Evolutionary conservation across 177 flowering plant genomes (phyloP).

Genomic region (Vitis hybrid): DNA sequence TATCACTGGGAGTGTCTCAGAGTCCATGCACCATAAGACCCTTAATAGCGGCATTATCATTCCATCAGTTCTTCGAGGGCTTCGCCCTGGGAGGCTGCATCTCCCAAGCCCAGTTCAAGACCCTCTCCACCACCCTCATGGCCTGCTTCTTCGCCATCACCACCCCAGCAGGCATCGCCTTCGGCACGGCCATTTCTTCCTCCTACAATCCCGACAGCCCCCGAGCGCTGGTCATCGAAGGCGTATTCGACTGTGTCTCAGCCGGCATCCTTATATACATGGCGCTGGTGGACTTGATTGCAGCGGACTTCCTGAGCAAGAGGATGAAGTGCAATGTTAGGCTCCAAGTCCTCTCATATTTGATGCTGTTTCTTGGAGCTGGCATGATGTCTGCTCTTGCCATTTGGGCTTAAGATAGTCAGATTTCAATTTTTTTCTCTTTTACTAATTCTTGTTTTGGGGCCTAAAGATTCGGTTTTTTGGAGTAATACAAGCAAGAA

Average conservation of each 20-base stretch:
- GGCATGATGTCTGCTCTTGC: conserved; percentile 81
- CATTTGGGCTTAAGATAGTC: conserved; percentile 71
- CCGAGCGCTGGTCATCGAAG: conserved; percentile 72
- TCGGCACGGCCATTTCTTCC: conserved; percentile 68
- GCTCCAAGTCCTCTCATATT: conserved; percentile 76
- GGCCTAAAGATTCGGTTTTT: not conserved
- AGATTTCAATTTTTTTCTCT: not conserved
- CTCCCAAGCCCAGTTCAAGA: conserved; percentile 75
- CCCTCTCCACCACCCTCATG: conserved; percentile 62
- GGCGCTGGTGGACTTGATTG: conserved; percentile 94
- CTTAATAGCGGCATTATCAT: conserved; percentile 83
- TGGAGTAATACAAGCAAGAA: not conserved
- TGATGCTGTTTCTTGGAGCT: conserved; percentile 80
- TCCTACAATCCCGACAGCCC: conserved; percentile 70
- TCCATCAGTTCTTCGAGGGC: conserved; percentile 99
- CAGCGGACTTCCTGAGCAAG: conserved; percentile 93
- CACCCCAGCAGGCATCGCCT: conserved; percentile 70
- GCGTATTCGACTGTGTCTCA: conserved; percentile 73
- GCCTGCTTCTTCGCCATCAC: conserved; percentile 90
- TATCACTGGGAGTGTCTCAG: conserved; percentile 89
- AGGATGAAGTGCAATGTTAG: conserved; percentile 84
- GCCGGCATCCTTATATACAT: conserved; percentile 93
- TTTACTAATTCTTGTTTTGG: not conserved
- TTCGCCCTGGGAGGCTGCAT: conserved; percentile 98
- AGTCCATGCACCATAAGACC: conserved; percentile 94